Conservation (phyloP, 2,329 filamentous ascomycete genomes). For the Cladosporium sp. region DNA sequence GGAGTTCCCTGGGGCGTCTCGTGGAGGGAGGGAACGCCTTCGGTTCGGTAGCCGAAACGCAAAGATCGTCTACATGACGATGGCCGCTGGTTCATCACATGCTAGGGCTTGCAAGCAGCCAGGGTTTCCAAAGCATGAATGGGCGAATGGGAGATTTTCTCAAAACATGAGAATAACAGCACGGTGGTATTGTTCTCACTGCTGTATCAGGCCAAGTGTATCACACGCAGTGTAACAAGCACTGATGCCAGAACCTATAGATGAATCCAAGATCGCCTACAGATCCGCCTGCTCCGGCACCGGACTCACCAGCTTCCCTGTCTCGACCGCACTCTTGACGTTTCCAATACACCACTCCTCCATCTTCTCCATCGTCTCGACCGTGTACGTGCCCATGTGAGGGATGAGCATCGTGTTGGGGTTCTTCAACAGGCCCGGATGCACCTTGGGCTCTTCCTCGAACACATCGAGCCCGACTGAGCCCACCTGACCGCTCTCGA, state of each 20-base stretch:
- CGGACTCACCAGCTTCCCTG: conserved; percentile 58
- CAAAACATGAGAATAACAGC: too few relatives aligned
- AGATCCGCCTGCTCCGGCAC: conserved; percentile 64
- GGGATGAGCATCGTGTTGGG: conserved; percentile 68
- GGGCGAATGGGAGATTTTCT: too few relatives aligned
- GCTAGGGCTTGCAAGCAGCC: too few relatives aligned
- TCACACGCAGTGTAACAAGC: too few relatives aligned
- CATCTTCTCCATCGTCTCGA: conserved; percentile 59
- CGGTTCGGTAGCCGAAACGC: too few relatives aligned
- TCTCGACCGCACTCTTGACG: conserved; percentile 55
- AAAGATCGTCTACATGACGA: too few relatives aligned
- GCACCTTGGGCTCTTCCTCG: conserved; percentile 71
- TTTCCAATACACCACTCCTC: conserved; percentile 71
- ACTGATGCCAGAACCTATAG: not conserved
- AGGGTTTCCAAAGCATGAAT: too few relatives aligned
- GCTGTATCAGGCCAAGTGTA: too few relatives aligned
- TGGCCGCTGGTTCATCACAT: too few relatives aligned
- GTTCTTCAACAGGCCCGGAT: conserved; percentile 65
- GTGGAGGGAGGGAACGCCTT: too few relatives aligned
- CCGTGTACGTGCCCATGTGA: conserved; percentile 80
- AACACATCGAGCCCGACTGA: conserved; percentile 74
- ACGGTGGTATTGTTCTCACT: too few relatives aligned
- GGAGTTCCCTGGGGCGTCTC: too few relatives aligned
- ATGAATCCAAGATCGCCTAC: not conserved
- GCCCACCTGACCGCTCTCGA: conserved; percentile 63